Evolutionary conservation across 345 rosid genomes (phyloP), one percentile per base, ranked within the genome.

Genomic region (Eucalyptus marginata): DNA sequence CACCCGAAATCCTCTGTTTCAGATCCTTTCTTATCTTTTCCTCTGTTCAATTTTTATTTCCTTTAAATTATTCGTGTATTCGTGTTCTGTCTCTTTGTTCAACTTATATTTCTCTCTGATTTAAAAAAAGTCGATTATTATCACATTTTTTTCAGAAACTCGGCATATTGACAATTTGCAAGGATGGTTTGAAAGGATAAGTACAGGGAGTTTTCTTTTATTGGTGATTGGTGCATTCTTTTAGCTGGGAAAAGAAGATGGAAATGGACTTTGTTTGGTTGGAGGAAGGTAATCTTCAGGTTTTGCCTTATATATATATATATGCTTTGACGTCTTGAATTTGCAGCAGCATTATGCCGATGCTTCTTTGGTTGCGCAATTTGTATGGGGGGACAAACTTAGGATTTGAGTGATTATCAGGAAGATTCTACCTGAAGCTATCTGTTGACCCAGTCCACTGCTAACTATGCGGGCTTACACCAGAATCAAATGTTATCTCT

Each of bases 1-100:
- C 96, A 93, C 89, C 89, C 86, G 20, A 66, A 86, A 50, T 24
- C 93, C 29, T 89, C 94, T 40, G 93, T 91, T 92, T 86, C 88
- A 86, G 90, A 86, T 89, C 10, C 18, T 56, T 36, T 66, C 29
- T 52, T 47, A 87, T 47, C 59, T 87, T 4, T 89, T 6, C 8
- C 27, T 54, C 46, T 8, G 11, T 13, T 13, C 40, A 40, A 62
- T 54, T 50, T 64, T 86, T 86, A 43, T 47, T 15, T 33, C 83
- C 8, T 64, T 64, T 64, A 52, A 52, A 52, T 51, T 29, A 47
- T 43, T 29, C 56, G 24, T 18, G 56, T 18, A 51, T 49, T 36
- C 16, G 46, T 66, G 66, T 66, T 66, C 43, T 22, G 24, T 17
- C 80, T 68, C 7, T 68, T 68, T 33, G 80, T 18, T 33, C 80